These are phyloP conservation scores for Chaetomium strumarium DNA, from an alignment of 2,329 filamentous ascomycete species.

Conservation along the genomic window DNA sequence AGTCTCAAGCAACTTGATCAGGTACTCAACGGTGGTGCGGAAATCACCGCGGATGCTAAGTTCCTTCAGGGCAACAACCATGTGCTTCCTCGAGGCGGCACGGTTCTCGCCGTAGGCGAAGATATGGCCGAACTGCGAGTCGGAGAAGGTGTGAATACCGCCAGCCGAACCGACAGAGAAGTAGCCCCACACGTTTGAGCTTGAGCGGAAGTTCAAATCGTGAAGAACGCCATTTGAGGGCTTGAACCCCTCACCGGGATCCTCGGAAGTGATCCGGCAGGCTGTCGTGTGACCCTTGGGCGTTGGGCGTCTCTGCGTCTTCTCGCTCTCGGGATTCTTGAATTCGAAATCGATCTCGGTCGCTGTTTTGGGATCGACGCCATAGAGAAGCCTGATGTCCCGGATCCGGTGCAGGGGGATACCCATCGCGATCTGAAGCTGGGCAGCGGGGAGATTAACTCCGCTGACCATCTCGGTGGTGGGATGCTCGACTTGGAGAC, in stretches of 20 bases:
- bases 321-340: slow-evolving; percentile 73
- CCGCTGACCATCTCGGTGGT: slow-evolving; percentile 99
- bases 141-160: slow-evolving; percentile 98
- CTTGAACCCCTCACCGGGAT: slow-evolving; percentile 99
- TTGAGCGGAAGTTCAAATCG: slow-evolving; percentile 97
- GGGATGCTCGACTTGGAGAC: slow-evolving; percentile 98
- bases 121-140: slow-evolving; percentile 98
- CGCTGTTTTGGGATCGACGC: slow-evolving; percentile 80
- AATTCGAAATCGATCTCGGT: slow-evolving; percentile 97
- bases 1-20: slow-evolving; percentile 97
- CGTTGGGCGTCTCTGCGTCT: slow-evolving; percentile 81
- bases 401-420: slow-evolving; percentile 90
- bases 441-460: slow-evolving; percentile 92
- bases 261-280: slow-evolving; percentile 98
- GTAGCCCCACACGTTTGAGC: slow-evolving; percentile 99
- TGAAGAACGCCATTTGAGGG: slow-evolving; percentile 98
- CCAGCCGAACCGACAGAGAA: slow-evolving; percentile 96
- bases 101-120: slow-evolving; percentile 98
- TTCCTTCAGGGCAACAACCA: slow-evolving; percentile 98
- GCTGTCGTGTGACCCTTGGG: slow-evolving; percentile 97
- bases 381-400: slow-evolving; percentile 93
- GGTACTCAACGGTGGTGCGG: slow-evolving; percentile 94
- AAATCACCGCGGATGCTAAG: slow-evolving; percentile 99
- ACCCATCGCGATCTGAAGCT: slow-evolving; percentile 99
- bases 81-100: slow-evolving; percentile 93